Evolutionary conservation across 805 yeast species (phyloP).

Genomic region (Wickerhamiella parazyma): DNA sequence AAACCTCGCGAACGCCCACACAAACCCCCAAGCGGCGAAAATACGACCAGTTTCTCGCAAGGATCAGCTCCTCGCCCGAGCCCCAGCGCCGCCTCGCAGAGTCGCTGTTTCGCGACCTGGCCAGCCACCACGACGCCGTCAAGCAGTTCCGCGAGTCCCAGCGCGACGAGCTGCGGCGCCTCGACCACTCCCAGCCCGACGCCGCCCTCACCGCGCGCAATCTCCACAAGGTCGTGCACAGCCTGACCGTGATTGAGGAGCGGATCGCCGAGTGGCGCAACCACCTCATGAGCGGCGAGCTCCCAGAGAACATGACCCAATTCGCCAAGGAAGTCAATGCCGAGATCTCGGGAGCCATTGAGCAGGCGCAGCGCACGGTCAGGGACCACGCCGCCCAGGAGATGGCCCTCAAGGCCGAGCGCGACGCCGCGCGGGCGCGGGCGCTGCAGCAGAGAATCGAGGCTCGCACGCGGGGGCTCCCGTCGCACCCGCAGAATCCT

Average conservation of each 20-base stretch:
- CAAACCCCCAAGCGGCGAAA: no score
- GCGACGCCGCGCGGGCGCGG: background rate
- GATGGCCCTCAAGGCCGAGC: background rate
- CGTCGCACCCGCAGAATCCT: background rate
- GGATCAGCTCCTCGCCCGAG: no score
- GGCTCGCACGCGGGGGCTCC: background rate
- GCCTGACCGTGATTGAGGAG: background rate
- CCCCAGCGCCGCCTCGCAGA: no score
- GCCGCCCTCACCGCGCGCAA: no score
- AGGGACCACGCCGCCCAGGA: background rate
- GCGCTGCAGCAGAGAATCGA: background rate
- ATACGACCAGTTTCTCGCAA: no score
- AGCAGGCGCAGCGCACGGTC: background rate
- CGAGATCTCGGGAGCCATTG: background rate
- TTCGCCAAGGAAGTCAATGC: background rate
- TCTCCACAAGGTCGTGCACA: background rate
- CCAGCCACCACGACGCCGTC: no score
- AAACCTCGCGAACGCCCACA: no score
- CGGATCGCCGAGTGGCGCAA: background rate
- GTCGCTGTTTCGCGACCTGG: no score
- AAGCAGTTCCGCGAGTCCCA: no score
- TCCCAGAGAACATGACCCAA: background rate
- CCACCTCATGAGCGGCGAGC: background rate
- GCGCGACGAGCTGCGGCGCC: no score
- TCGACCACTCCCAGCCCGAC: no score